Evolutionary conservation across 2,329 filamentous ascomycete species (phyloP).

Genomic region (Fusarium temperatum): DNA sequence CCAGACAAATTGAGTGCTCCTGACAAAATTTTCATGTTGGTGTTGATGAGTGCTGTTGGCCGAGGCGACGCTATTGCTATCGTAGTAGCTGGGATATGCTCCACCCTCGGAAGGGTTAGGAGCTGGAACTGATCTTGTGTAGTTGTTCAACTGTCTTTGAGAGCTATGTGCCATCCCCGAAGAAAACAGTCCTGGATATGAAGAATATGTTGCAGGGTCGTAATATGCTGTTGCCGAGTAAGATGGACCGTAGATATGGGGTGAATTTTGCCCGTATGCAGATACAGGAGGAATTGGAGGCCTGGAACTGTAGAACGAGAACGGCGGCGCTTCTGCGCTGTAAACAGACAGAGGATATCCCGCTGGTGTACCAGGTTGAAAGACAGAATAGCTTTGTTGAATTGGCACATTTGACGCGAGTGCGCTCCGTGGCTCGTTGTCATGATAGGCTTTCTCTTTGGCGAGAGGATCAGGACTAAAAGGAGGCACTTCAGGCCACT

Average conservation of each 20-base stretch:
- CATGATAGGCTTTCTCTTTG: slow-evolving; percentile 32
- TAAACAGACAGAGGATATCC: slow-evolving; percentile 30
- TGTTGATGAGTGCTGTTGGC: slow-evolving; percentile 47
- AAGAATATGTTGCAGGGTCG: slow-evolving; percentile 13
- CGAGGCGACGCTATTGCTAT: neutral
- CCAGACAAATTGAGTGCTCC: slow-evolving; percentile 70
- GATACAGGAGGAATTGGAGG: slow-evolving; percentile 11
- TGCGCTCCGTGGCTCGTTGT: slow-evolving; percentile 4
- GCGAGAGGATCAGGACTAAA: slow-evolving; percentile 70
- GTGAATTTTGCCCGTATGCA: slow-evolving; percentile 12
- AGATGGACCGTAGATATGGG: slow-evolving; percentile 17
- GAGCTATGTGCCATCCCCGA: neutral
- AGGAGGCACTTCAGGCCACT: slow-evolving; percentile 80
- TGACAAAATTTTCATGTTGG: slow-evolving; percentile 63
- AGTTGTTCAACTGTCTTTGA: neutral
- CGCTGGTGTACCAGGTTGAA: slow-evolving; percentile 10
- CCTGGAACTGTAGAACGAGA: slow-evolving; percentile 11
- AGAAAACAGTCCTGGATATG: slow-evolving; percentile 18
- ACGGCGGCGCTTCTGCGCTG: slow-evolving; percentile 2
- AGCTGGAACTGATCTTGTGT: neutral
- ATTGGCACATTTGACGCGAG: neutral
- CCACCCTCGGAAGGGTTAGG: neutral
- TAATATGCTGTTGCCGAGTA: slow-evolving; percentile 18
- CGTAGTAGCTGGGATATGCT: slow-evolving; percentile 6
- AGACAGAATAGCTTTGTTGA: slow-evolving; percentile 16